A percentile compares a stretch with the other conserved stretches of the same genome.
These are phyloP conservation scores for Tricholoma hemisulphureum DNA, from an alignment of 768 basidiomycete species.

Conservation along the genomic window DNA sequence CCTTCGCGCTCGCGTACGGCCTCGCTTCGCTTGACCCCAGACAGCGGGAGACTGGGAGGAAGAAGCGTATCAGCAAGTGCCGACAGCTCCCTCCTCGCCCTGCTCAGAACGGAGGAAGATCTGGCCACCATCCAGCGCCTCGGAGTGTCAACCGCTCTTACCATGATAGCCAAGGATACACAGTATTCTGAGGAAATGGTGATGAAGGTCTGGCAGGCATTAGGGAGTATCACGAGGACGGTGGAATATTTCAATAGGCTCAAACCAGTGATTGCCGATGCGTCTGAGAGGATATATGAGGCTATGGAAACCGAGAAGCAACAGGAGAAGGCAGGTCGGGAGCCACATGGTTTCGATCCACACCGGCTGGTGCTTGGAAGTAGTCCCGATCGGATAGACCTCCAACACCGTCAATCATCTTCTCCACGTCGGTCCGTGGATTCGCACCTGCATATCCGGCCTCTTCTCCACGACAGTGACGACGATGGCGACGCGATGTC, in stretches of 20 bases:
- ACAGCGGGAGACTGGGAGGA: not conserved
- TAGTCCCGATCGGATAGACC: not conserved
- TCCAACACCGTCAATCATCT: not conserved
- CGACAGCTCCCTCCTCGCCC: slow-evolving; percentile 8
- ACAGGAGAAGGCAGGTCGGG: not conserved
- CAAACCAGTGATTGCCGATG: slow-evolving; percentile 23
- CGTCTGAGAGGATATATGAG: slow-evolving; percentile 26
- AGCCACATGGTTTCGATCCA: not conserved
- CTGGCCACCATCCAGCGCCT: slow-evolving; percentile 18
- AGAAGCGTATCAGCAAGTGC: not conserved
- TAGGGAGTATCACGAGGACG: slow-evolving; percentile 35
- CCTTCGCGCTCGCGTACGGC: slow-evolving; percentile 3
- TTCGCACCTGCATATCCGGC: slow-evolving; percentile 20
- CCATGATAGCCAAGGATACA: slow-evolving; percentile 44
- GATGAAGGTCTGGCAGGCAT: slow-evolving; percentile 32
- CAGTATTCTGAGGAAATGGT: slow-evolving; percentile 43
- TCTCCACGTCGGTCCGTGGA: slow-evolving; percentile 3
- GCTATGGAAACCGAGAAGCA: slow-evolving; percentile 9
- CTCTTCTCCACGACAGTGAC: slow-evolving; percentile 7
- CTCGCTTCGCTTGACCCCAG: not conserved
- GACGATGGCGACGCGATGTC: slow-evolving; percentile 17
- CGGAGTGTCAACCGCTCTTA: slow-evolving; percentile 27
- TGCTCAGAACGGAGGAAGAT: slow-evolving; percentile 18
- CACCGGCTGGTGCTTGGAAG: not conserved
- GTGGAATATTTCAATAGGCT: slow-evolving; percentile 38